Evolutionary conservation across 352 stramenopile species (phyloP).

Genomic region (Phytophthora sansomeana): DNA sequence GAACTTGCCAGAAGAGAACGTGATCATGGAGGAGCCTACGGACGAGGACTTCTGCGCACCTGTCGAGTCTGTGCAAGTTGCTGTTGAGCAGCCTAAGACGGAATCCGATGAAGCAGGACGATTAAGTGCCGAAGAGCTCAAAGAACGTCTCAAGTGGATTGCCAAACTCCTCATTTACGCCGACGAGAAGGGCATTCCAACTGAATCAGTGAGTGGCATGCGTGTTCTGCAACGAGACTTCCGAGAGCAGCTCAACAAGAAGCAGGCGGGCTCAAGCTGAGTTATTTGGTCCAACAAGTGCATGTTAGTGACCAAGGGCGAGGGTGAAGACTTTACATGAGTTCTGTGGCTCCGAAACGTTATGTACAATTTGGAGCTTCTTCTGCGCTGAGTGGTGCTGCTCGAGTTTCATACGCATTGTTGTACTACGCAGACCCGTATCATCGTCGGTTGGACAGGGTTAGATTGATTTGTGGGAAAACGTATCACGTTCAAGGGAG

Average conservation of each 20-base stretch:
- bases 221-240: slow-evolving; percentile 40
- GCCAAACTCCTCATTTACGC: slow-evolving; percentile 41
- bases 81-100: neutral
- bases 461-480: no score
- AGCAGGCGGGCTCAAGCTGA: slow-evolving; percentile 12
- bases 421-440: no score
- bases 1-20: slow-evolving; percentile 34
- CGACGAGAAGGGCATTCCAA: slow-evolving; percentile 25
- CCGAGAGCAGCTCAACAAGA: slow-evolving; percentile 34
- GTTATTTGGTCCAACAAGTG: neutral
- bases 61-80: slow-evolving; percentile 17
- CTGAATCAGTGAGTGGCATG: slow-evolving; percentile 36
- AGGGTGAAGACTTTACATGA: no score
- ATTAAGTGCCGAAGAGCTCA: slow-evolving; percentile 29
- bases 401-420: no score
- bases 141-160: slow-evolving; percentile 42
- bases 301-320: no score
- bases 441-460: no score
- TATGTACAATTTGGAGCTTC: no score
- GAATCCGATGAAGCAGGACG: neutral
- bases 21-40: slow-evolving; percentile 38
- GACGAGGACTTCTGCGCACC: slow-evolving; percentile 38
- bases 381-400: no score
- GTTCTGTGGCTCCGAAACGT: no score
- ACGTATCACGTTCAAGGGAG: no score